Percentiles rank a stretch among this genome's conserved stretches.
Evolutionary conservation across 345 rosid genomes (phyloP).

Genomic region (Gossypium arboreum): DNA sequence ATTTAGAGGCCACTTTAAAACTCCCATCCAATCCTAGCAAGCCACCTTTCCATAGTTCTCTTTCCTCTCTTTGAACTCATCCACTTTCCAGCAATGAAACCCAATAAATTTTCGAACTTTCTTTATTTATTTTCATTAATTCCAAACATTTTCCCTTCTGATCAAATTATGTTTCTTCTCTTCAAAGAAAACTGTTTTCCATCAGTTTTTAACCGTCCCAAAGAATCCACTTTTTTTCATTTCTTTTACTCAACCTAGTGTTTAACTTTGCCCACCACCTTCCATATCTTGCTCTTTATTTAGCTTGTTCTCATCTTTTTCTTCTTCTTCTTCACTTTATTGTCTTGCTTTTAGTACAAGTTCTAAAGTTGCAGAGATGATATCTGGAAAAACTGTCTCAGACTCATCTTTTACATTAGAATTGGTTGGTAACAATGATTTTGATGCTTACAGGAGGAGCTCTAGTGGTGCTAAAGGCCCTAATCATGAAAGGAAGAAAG

Average conservation of each 20-base stretch:
- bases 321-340: too few relatives aligned
- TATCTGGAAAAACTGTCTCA: constrained; percentile 46
- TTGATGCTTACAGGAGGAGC: constrained; percentile 48
- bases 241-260: constrained; percentile 10
- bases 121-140: neutral
- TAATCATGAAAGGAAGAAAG: constrained; percentile 88
- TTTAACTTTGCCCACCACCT: neutral
- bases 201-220: neutral
- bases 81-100: constrained; percentile 7
- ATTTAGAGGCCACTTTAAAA: neutral
- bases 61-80: constrained; percentile 15
- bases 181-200: neutral
- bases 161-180: constrained; percentile 2
- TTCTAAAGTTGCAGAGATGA: constrained; percentile 21
- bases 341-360: too few relatives aligned
- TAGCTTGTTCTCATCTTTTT: too few relatives aligned
- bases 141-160: neutral
- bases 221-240: neutral
- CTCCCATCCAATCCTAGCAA: constrained; percentile 3
- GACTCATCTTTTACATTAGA: constrained; percentile 50
- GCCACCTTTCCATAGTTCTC: constrained; percentile 12
- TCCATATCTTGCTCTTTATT: neutral
- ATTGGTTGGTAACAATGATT: constrained; percentile 26
- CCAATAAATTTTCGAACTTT: neutral
- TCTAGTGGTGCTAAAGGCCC: constrained; percentile 32